Evolutionary conservation across 169 alveolate genomes (phyloP).

Genomic region (Neospora caninum): DNA sequence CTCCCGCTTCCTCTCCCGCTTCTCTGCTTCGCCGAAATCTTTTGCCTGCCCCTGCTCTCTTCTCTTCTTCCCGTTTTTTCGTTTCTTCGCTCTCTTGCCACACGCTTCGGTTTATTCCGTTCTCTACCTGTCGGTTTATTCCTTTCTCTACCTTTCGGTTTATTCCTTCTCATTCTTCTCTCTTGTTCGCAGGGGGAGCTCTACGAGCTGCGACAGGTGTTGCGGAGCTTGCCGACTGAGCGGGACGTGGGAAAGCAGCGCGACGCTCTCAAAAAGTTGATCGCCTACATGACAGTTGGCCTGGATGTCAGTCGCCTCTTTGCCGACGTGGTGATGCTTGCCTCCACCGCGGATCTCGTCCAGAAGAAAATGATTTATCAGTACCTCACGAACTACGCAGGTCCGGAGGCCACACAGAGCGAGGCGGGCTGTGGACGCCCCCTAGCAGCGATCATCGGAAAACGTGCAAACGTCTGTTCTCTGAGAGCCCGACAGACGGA

Average conservation of each 20-base stretch:
- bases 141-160: too few species aligned
- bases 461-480: too few species aligned
- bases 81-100: too few species aligned
- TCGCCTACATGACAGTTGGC: constrained; percentile 91
- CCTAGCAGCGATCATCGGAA: too few species aligned
- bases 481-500: too few species aligned
- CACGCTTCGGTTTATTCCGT: too few species aligned
- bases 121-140: too few species aligned
- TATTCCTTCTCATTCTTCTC: too few species aligned
- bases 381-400: constrained; percentile 93
- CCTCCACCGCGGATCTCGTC: constrained; percentile 96
- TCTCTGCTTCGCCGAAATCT: too few species aligned
- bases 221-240: constrained; percentile 83
- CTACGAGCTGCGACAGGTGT: constrained; percentile 84
- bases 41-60: too few species aligned
- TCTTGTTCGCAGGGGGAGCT: constrained; percentile 86
- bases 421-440: too few species aligned
- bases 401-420: constrained; percentile 60
- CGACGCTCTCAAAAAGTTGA: constrained; percentile 90
- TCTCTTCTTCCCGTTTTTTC: too few species aligned
- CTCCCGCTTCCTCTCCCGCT: background rate
- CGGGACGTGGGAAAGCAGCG: constrained; percentile 85
- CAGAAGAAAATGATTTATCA: constrained; percentile 98
- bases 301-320: constrained; percentile 97
- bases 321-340: constrained; percentile 96